These are phyloP conservation scores for Serendipita sp. DNA, from an alignment of 768 basidiomycete genomes.

Conservation along the genomic window DNA sequence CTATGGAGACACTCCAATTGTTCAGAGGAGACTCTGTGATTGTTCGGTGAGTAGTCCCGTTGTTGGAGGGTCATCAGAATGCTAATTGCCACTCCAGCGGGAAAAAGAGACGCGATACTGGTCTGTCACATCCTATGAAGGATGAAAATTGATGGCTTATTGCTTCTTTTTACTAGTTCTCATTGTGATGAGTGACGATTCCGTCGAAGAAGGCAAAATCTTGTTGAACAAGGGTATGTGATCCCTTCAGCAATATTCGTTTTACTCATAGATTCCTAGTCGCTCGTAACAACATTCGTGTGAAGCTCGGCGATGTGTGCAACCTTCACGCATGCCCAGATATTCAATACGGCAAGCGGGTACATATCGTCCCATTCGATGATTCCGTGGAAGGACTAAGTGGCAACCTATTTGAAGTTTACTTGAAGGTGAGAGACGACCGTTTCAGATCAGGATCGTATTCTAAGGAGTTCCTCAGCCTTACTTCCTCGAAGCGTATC, in stretches of 20 bases:
- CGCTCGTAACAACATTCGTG: conserved; percentile 95
- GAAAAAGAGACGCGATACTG: conserved; percentile 91
- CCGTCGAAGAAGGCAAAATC: conserved; percentile 95
- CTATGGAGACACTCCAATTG: conserved; percentile 84
- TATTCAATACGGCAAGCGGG: conserved; percentile 97
- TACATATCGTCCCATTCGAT: conserved; percentile 93
- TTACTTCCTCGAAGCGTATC: conserved; percentile 97
- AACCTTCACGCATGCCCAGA: conserved; percentile 92
- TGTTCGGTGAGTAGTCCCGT: conserved; percentile 43
- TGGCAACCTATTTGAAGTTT: conserved; percentile 97
- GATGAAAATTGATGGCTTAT: background rate
- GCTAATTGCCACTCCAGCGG: conserved; percentile 37
- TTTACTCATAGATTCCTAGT: conserved; percentile 27
- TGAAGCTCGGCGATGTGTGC: conserved; percentile 92
- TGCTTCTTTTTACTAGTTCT: conserved; percentile 36
- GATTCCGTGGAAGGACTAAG: conserved; percentile 96
- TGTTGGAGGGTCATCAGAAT: background rate
- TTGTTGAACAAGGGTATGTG: conserved; percentile 76
- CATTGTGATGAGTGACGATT: conserved; percentile 88
- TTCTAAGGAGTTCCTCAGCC: conserved; percentile 31
- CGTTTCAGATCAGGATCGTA: background rate
- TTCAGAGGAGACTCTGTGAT: conserved; percentile 98
- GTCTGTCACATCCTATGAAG: conserved; percentile 10
- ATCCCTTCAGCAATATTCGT: background rate
- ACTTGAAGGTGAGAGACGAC: conserved; percentile 37